Evolutionary conservation across 192 early-diverging fungal genomes (phyloP), one percentile per base, ranked within the genome.

Genomic region (Helicostylum pulchrum): DNA sequence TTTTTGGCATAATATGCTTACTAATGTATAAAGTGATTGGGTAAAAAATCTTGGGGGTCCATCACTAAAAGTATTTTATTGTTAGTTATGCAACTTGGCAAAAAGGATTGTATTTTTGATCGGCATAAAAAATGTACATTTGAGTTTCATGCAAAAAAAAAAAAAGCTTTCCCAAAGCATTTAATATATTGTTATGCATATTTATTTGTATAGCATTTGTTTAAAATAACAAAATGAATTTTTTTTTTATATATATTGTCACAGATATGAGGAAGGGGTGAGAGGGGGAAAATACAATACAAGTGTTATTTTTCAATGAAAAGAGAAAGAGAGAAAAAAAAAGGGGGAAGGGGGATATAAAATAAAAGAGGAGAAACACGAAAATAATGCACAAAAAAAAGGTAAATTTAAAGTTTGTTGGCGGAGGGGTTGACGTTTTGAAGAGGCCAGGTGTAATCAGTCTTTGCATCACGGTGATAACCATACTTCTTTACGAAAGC

Each of bases 401-500:
- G 11, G 39, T 21, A 15, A 17, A 43, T 44, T 45, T 59, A 59
- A 14, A 59, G 57, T 36, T 59, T 59, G 21, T 59, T 59, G 2
- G 57, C 42, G 23, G 36, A 44, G 12, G 36, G 43, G 26, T 59
- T 59, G 42, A 59, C 57, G 7, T 59, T 59, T 45, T 59, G 57
- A 42, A 20, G 39, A 43, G 57, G 57, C 57, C 57, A 59, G 21
- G 57, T 23, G 19, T 59, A 59, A 23, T 44, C 36, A 19, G 19
- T 19, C 7, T 14, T 26, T 4, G 19, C 19, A 59, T 59, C 42
- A 42, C 57, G 57, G 7, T 26, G 43, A 12, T 59, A 59, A 45
- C 82, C 84, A 64, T 79, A 73, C 56, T 81, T 86, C 62, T 76
- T 68, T 21, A 93, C 79, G 76, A 93, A 98, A 50, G 88, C 88